Evolutionary conservation across 441 rosid species (phyloP).

Genomic region (Jatropha multifida): DNA sequence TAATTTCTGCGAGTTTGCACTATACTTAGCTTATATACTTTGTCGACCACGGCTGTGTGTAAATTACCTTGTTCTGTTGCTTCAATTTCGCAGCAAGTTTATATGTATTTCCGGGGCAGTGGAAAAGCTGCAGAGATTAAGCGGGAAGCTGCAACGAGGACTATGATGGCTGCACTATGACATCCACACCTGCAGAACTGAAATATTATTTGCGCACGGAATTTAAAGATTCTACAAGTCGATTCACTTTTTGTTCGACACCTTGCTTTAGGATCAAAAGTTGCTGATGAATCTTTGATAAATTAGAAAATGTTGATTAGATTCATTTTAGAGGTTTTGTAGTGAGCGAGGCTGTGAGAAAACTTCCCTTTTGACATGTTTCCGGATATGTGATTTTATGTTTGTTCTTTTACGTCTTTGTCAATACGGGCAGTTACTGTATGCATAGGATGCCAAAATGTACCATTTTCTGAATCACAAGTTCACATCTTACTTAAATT

Average conservation of each 20-base stretch:
- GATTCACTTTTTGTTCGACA: conserved; percentile 9
- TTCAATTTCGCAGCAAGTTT: conserved; percentile 74
- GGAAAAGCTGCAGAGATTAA: conserved; percentile 93
- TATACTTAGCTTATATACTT: neutral
- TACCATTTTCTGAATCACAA: too few species aligned
- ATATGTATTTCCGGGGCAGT: conserved; percentile 97
- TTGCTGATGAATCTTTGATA: conserved; percentile 15
- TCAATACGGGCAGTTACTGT: too few species aligned
- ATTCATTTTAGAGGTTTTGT: conserved; percentile 21
- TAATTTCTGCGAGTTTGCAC: conserved; percentile 15
- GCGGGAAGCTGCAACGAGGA: conserved; percentile 64
- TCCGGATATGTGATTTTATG: neutral
- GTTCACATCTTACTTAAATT: too few species aligned
- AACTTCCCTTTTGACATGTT: neutral
- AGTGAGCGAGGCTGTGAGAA: neutral
- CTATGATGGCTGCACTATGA: conserved; percentile 75
- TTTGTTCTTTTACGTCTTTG: neutral
- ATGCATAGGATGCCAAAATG: too few species aligned
- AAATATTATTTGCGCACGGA: conserved; percentile 20
- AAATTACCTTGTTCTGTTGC: neutral
- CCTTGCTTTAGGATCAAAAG: conserved; percentile 19
- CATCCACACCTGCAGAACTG: conserved; percentile 12
- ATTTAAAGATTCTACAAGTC: neutral
- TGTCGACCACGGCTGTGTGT: neutral
- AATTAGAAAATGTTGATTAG: conserved; percentile 17